Conservation (phyloP, 371 early-diverging fungal genomes). For the Rhizopus delemar region DNA sequence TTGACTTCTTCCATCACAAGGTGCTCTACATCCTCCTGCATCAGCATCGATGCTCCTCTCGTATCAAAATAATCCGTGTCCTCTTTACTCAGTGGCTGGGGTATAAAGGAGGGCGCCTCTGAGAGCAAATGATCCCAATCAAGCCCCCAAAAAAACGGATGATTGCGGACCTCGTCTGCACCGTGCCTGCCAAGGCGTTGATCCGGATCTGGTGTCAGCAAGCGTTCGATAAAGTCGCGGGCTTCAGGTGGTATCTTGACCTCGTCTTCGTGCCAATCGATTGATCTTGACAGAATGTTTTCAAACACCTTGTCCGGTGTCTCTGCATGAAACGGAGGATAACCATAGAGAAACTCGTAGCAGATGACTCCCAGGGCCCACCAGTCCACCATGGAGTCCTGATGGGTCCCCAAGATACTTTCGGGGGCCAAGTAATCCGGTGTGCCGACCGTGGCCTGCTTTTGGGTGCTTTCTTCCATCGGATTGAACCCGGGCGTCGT, state of each 20-base stretch:
- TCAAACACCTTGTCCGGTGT: slow-evolving; percentile 85
- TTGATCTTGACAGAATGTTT: slow-evolving; percentile 74
- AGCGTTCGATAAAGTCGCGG: slow-evolving; percentile 80
- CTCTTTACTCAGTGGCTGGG: slow-evolving; percentile 73
- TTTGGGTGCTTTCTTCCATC: background rate
- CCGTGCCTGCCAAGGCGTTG: slow-evolving; percentile 74
- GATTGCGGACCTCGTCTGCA: slow-evolving; percentile 64
- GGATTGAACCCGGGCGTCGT: slow-evolving; percentile 13
- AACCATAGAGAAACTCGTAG: slow-evolving; percentile 86
- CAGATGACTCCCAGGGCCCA: slow-evolving; percentile 92
- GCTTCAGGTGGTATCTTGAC: slow-evolving; percentile 80
- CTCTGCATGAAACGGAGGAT: slow-evolving; percentile 85
- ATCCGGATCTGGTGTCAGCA: slow-evolving; percentile 76
- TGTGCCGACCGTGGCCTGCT: slow-evolving; percentile 71
- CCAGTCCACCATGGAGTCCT: slow-evolving; percentile 90
- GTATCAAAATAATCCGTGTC: slow-evolving; percentile 95
- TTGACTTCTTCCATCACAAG: slow-evolving; percentile 13
- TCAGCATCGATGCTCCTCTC: slow-evolving; percentile 75
- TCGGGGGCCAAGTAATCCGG: slow-evolving; percentile 98
- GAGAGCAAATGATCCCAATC: slow-evolving; percentile 71
- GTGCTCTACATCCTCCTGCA: slow-evolving; percentile 36
- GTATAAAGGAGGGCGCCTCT: slow-evolving; percentile 82
- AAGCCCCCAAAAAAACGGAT: slow-evolving; percentile 66
- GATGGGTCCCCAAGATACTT: slow-evolving; percentile 83
- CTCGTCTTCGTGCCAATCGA: slow-evolving; percentile 72